A percentile compares a stretch with the other conserved stretches of the same genome.
Evolutionary conservation across 768 basidiomycete genomes (phyloP).

Genomic region (Calocera viscosa): DNA sequence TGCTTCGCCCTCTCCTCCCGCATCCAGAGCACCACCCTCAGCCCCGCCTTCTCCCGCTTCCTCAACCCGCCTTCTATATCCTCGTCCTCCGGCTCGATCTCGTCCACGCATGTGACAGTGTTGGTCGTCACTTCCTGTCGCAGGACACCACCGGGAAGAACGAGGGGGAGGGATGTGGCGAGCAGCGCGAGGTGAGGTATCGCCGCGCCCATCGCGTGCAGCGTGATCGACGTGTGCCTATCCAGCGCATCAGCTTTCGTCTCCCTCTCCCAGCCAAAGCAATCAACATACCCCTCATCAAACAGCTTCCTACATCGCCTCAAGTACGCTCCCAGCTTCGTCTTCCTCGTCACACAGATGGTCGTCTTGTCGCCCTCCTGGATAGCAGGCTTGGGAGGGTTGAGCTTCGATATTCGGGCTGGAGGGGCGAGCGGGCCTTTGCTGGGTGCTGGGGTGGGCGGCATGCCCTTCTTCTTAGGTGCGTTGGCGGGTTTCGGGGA

Average conservation of each 20-base stretch:
- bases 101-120: constrained; percentile 63
- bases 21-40: constrained; percentile 31
- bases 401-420: not conserved
- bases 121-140: constrained; percentile 51
- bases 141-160: constrained; percentile 61
- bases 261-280: not conserved
- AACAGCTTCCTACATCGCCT: constrained; percentile 62
- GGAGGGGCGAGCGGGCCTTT: constrained; percentile 1
- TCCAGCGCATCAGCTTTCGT: not conserved
- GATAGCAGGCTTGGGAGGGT: not conserved
- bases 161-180: constrained; percentile 53
- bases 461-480: not conserved
- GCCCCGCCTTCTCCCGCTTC: constrained; percentile 28
- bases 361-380: constrained; percentile 70
- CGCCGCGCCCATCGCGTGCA: constrained; percentile 80
- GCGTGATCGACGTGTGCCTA: constrained; percentile 60
- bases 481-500: not conserved
- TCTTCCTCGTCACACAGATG: constrained; percentile 69
- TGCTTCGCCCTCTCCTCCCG: constrained; percentile 38
- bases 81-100: constrained; percentile 61
- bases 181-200: constrained; percentile 70
- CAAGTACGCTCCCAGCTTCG: constrained; percentile 57
- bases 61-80: constrained; percentile 36
- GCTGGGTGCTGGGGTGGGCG: not conserved
- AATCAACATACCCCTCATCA: constrained; percentile 49